A percentile compares a stretch with the other conserved stretches of the same genome.
Conservation (phyloP, 208 protist species). For the Trypanosoma lewisi region DNA sequence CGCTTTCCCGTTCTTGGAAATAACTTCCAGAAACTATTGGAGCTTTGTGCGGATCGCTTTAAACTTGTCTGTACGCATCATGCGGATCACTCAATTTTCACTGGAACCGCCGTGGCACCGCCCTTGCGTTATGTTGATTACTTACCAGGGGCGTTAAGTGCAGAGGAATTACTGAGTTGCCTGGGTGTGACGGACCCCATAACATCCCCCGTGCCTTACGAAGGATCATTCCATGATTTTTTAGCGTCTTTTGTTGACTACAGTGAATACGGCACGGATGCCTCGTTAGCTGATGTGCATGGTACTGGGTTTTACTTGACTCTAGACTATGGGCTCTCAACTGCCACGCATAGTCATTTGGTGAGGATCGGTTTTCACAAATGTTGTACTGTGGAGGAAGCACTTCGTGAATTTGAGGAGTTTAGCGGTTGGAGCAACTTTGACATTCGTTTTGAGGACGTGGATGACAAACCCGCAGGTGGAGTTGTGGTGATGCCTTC, state of each 20-base stretch:
- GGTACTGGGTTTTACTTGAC: conserved; percentile 75
- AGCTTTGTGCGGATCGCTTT: conserved; percentile 69
- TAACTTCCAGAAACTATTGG: conserved; percentile 72
- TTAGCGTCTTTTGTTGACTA: conserved; percentile 76
- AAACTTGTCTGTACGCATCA: conserved; percentile 44
- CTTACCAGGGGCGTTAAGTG: conserved; percentile 67
- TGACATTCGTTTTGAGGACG: conserved; percentile 77
- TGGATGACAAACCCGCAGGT: conserved; percentile 53
- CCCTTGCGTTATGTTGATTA: conserved; percentile 84
- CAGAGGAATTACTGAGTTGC: conserved; percentile 65
- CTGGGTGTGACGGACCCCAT: conserved; percentile 43
- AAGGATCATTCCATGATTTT: conserved; percentile 43
- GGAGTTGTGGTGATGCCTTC: conserved; percentile 81
- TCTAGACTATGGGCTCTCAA: conserved; percentile 68
- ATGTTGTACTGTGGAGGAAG: conserved; percentile 49
- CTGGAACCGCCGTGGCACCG: conserved; percentile 62
- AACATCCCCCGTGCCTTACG: conserved; percentile 14
- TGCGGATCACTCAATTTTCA: conserved; percentile 48
- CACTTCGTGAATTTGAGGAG: conserved; percentile 68
- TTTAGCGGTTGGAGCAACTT: conserved; percentile 79
- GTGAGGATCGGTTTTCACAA: conserved; percentile 67
- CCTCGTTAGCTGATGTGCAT: conserved; percentile 59
- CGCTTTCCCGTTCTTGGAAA: conserved; percentile 58
- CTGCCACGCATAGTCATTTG: conserved; percentile 78
- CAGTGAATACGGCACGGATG: conserved; percentile 60